These are phyloP conservation scores for Fusarium nelsonii DNA, from an alignment of 2,329 filamentous ascomycete species.

Conservation along the genomic window DNA sequence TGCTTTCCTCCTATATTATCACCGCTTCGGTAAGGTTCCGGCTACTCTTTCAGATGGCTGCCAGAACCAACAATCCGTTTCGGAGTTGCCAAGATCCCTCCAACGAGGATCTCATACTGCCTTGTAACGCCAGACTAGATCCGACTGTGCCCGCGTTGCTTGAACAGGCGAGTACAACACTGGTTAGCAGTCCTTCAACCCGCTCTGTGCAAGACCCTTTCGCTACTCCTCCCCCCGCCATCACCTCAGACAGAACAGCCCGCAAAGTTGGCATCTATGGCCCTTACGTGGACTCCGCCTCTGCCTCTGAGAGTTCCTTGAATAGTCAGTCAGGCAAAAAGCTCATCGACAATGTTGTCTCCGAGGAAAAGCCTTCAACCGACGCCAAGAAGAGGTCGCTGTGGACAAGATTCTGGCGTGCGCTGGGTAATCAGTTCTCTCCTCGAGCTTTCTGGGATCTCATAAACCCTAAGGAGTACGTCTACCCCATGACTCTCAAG, in stretches of 20 bases:
- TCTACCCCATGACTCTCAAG: constrained; percentile 5
- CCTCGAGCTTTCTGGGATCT: constrained; percentile 13
- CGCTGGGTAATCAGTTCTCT: background rate
- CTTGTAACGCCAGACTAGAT: background rate
- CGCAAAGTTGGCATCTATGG: constrained; percentile 13
- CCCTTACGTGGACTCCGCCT: background rate
- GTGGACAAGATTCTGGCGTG: constrained; percentile 5
- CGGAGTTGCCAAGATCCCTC: constrained; percentile 1
- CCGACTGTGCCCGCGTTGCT: background rate
- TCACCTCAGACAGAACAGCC: constrained; percentile 1
- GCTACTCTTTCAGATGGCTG: background rate
- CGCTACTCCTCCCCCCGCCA: background rate
- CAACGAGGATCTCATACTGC: background rate
- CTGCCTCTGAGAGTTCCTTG: background rate
- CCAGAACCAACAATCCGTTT: background rate
- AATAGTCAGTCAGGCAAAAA: background rate
- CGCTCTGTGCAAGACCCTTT: background rate
- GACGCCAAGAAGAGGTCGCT: background rate
- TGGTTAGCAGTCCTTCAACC: background rate
- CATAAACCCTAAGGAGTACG: background rate
- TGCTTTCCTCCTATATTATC: too few relatives aligned
- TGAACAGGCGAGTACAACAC: background rate
- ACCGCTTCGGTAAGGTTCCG: rapidly evolving
- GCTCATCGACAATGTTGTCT: background rate
- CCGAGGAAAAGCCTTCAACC: background rate